Percentiles rank a stretch among this genome's conserved stretches.
Evolutionary conservation across 768 basidiomycete genomes (phyloP).

Genomic region (Lactarius akahatsu): DNA sequence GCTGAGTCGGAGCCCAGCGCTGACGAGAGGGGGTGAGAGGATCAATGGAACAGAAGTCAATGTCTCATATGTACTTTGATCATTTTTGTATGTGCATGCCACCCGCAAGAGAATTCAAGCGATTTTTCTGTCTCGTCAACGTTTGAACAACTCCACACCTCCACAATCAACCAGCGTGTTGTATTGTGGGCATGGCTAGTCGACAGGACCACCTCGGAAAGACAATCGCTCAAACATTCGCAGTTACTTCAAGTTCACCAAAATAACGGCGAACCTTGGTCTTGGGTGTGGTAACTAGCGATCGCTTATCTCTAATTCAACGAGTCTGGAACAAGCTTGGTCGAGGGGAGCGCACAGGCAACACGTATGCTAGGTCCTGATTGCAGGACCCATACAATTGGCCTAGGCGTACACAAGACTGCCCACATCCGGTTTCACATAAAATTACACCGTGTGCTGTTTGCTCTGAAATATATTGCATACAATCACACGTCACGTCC

Average conservation of each 20-base stretch:
- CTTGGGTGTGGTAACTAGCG: background rate
- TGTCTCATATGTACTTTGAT: conserved; percentile 1
- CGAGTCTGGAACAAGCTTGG: background rate
- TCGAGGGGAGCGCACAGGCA: background rate
- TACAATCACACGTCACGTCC: conserved; percentile 1
- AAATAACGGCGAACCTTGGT: background rate
- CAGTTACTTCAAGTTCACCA: background rate
- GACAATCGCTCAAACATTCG: background rate
- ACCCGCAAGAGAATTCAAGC: background rate
- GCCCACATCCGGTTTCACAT: background rate
- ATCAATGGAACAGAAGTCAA: background rate
- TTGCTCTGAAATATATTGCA: conserved; percentile 3
- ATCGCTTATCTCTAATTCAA: background rate
- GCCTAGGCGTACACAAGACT: background rate
- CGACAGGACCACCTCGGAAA: background rate
- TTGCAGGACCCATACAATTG: too few species aligned
- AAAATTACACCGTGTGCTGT: background rate
- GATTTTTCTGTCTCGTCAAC: background rate
- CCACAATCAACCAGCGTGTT: background rate
- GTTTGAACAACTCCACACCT: too few species aligned
- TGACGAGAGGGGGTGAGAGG: background rate
- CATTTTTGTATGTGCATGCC: background rate
- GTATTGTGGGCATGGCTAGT: background rate
- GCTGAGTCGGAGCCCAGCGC: background rate
- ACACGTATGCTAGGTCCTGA: too few species aligned